Evolutionary conservation across 1,284 basidiomycete genomes (phyloP).

Genomic region (Ceratorhiza oryzae-sativae): DNA sequence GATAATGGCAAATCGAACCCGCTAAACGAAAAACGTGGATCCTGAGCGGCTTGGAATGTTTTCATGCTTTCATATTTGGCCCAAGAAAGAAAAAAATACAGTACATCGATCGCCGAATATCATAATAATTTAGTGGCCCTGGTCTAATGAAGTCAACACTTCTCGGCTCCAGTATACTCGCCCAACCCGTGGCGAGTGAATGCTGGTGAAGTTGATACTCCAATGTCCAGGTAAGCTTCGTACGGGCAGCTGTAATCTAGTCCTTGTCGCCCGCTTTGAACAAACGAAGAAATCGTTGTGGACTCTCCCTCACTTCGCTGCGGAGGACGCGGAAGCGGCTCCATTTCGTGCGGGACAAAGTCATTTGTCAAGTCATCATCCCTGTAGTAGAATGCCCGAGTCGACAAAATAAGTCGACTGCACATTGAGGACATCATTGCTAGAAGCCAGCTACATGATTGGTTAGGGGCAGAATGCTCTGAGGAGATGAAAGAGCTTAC

Average conservation of each 20-base stretch:
- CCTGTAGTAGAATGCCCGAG: background rate
- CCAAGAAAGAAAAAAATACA: background rate
- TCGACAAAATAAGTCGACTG: constrained; percentile 21
- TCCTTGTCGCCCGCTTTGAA: background rate
- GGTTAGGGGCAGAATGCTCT: background rate
- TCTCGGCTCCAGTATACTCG: background rate
- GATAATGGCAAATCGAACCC: background rate
- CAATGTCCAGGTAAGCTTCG: background rate
- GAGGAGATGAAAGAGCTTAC: background rate
- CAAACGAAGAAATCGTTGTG: background rate
- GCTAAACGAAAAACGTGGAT: background rate
- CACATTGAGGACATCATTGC: constrained; percentile 27
- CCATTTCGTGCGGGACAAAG: background rate
- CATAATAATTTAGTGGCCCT: background rate
- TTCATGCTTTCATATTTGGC: too few species aligned
- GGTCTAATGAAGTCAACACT: background rate
- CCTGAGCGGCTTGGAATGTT: background rate
- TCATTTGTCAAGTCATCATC: background rate
- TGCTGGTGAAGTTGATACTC: background rate
- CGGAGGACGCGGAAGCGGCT: background rate
- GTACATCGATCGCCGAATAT: background rate
- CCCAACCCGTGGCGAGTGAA: background rate
- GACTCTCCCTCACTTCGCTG: background rate
- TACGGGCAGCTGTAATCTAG: background rate
- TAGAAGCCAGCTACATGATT: background rate